Evolutionary conservation across 2,329 filamentous ascomycete genomes (phyloP).

Genomic region (Fusarium sambucinum): DNA sequence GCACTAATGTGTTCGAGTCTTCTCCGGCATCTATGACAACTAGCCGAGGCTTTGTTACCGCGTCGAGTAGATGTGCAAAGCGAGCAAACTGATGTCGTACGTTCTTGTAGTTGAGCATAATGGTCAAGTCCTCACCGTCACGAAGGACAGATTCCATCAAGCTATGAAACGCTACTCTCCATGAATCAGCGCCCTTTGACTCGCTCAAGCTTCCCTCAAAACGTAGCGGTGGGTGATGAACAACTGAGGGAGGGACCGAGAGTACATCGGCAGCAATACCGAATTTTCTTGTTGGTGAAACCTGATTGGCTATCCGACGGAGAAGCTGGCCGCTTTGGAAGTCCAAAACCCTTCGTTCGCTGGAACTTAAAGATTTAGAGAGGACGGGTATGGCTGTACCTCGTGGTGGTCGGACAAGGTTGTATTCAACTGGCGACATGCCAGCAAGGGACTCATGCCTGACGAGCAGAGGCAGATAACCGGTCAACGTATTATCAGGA

Average conservation of each 20-base stretch:
- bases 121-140: slow-evolving; percentile 70
- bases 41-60: slow-evolving; percentile 63
- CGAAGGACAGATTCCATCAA: slow-evolving; percentile 68
- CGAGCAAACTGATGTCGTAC: slow-evolving; percentile 66
- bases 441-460: slow-evolving; percentile 52
- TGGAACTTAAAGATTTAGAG: slow-evolving; percentile 48
- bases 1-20: slow-evolving; percentile 63
- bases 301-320: slow-evolving; percentile 58
- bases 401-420: slow-evolving; percentile 55
- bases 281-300: slow-evolving; percentile 62
- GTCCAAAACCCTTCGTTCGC: slow-evolving; percentile 56
- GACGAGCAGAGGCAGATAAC: slow-evolving; percentile 57
- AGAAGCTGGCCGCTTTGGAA: slow-evolving; percentile 62
- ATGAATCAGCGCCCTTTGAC: slow-evolving; percentile 55
- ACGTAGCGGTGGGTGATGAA: slow-evolving; percentile 29
- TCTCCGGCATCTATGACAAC: slow-evolving; percentile 67
- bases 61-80: slow-evolving; percentile 63
- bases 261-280: slow-evolving; percentile 53
- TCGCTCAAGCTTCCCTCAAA: slow-evolving; percentile 43
- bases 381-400: slow-evolving; percentile 57
- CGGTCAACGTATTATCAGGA: slow-evolving; percentile 40
- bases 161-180: slow-evolving; percentile 68
- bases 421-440: slow-evolving; percentile 56
- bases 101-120: slow-evolving; percentile 68
- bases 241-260: slow-evolving; percentile 38